Evolutionary conservation across 345 rosid genomes (phyloP), one percentile per base, ranked within the genome.

Genomic region (Erysimum cheiranthoides): DNA sequence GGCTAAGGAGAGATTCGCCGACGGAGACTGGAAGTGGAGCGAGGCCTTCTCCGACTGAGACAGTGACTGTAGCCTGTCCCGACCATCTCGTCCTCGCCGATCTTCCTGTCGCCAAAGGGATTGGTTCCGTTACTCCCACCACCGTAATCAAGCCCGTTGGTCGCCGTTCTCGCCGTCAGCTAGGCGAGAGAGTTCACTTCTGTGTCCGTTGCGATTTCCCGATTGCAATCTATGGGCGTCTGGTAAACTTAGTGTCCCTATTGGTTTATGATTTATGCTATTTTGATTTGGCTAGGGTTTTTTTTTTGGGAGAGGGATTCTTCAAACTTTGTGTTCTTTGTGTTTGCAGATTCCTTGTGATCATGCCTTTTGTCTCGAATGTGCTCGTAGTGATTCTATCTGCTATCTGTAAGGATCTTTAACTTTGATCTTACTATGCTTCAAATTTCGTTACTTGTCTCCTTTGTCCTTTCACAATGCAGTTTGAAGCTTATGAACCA

Each of bases 201-300:
- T 95, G 99, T 71, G 98, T 95, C 57, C 93, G 96, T 14, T 95
- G 99, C 57, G 99, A 95, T 78, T 92, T 87, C 38, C 98, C 98
- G 4, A 87, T 95, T 12, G 93, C 99, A n/a, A 86, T 95, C 77
- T 93, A 93, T 50, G 99, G 99, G 12, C 96, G 94, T 58, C 82
- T 93, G 91, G 98, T 89, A 86, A 42, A 31, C 0, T 11, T 28
- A 1, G 5, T 12, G 4, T 42, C 38, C 51, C 31, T 17, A 18
- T 32, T 60, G 31, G 27, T 12, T 35, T 17, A 0, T 49, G 11
- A 3, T 17, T 18, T 16, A 14, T 5, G 12, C 12, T 17, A 5
- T 18, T 18, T 11, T 58, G 18, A 40, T 13, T 51, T 10, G 17
- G 6, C 34, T 67, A 50, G 68, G 73, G 14, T 27, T 50, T 47